These are phyloP conservation scores for Fusarium decemcellulare DNA, from an alignment of 2,329 filamentous ascomycete genomes.

Conservation along the genomic window DNA sequence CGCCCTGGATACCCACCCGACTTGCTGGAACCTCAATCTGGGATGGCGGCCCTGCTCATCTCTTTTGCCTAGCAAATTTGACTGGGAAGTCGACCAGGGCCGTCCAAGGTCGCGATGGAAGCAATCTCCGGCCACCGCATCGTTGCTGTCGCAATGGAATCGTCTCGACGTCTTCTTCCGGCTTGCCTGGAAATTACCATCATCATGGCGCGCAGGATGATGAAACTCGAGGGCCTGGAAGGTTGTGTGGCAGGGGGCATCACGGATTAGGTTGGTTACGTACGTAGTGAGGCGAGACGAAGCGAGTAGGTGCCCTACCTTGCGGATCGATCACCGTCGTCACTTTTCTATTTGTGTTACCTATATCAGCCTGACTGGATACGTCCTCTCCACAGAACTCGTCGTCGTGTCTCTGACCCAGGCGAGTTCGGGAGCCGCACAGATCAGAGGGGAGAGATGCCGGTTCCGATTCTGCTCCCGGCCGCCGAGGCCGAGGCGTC, in stretches of 20 bases:
- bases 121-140: constrained; percentile 46
- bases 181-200: constrained; percentile 45
- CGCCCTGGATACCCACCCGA: constrained; percentile 42
- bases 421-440: constrained; percentile 18
- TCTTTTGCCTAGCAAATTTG: constrained; percentile 37
- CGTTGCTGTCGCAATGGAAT: constrained; percentile 43
- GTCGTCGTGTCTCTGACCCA: constrained; percentile 4
- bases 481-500: constrained; percentile 31
- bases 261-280: constrained; percentile 31
- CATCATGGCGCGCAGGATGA: constrained; percentile 39
- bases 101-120: constrained; percentile 28
- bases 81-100: constrained; percentile 31
- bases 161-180: constrained; percentile 22
- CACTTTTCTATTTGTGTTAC: background rate
- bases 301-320: constrained; percentile 11
- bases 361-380: background rate
- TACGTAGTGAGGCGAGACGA: constrained; percentile 26
- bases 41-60: constrained; percentile 41
- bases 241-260: constrained; percentile 30
- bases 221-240: constrained; percentile 40
- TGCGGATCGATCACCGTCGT: constrained; percentile 6
- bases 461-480: constrained; percentile 19
- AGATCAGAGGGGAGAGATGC: constrained; percentile 4
- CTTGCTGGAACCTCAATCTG: constrained; percentile 42
- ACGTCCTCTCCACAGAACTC: background rate